A percentile compares a stretch with the other conserved stretches of the same genome.
phyloP scores from a whole-genome alignment of 2,329 filamentous ascomycete species.

The Fusarium sp. region DNA sequence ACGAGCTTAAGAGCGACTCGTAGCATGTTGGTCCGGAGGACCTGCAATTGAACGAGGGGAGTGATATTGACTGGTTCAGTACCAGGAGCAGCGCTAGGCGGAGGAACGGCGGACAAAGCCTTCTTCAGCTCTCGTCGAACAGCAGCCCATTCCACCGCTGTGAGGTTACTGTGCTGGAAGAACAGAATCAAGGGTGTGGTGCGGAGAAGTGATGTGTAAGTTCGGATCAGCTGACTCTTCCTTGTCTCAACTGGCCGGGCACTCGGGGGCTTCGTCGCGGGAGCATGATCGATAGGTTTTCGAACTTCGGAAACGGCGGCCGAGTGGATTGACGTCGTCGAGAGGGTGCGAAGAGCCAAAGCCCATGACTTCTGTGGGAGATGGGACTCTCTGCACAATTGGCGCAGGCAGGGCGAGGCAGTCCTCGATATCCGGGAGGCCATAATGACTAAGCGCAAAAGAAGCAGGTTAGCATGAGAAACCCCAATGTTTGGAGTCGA shows the following conservation, averaged over 20 bases:
- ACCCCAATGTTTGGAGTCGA: neutral
- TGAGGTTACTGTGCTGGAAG: constrained; percentile 79
- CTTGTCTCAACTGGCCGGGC: constrained; percentile 87
- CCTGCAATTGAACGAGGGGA: constrained; percentile 79
- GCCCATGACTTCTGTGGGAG: constrained; percentile 33
- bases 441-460: constrained; percentile 21
- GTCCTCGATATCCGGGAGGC: constrained; percentile 39
- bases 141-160: constrained; percentile 71
- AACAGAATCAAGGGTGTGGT: constrained; percentile 87
- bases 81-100: constrained; percentile 41
- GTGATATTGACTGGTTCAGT: constrained; percentile 61
- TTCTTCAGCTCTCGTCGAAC: constrained; percentile 58
- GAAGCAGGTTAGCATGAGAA: constrained; percentile 2
- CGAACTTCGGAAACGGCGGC: constrained; percentile 42
- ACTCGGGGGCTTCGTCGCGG: constrained; percentile 84
- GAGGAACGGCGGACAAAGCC: constrained; percentile 57
- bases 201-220: constrained; percentile 89
- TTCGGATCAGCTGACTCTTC: constrained; percentile 87
- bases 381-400: constrained; percentile 36
- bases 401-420: constrained; percentile 41
- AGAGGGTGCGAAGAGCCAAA: constrained; percentile 40
- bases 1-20: constrained; percentile 85
- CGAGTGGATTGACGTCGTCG: constrained; percentile 42
- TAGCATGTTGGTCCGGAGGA: constrained; percentile 91
- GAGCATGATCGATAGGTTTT: constrained; percentile 63